Base-by-base conservation (phyloP, 2,329 filamentous ascomycete genomes). In the Cercospora beticola region DNA sequence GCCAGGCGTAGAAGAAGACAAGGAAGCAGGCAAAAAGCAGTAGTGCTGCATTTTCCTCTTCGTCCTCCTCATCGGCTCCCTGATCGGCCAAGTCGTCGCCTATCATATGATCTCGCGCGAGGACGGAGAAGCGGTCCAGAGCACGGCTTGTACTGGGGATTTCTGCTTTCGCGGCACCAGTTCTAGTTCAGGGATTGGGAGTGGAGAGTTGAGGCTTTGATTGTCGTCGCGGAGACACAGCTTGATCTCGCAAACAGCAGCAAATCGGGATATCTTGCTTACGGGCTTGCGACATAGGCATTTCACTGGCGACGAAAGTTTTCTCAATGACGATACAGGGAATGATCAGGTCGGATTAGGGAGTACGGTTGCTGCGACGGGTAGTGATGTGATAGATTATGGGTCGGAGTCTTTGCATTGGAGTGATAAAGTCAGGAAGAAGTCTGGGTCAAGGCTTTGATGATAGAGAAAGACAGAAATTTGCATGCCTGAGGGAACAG, bases 221-320 rank as follows among this genome's bases (percentile, higher is more conserved):
- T 28, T 56, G 18, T 28, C 10, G 3, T n/a, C 9, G 1, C 26
- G 26, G 7, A 26, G 23, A 16, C 21, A 31, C 30, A 31, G 8
- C 30, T 31, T 31, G 30, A 31, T 7, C 30, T 31, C 12, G 30
- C 30, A 10, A 31, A 31, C 30, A 31, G 30, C 33, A 14, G 33
- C 33, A 14, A 36, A 14, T 36, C 10, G 3, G 12, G 12, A 40
- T 14, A 52, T 23, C 12, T 52, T 64, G 63, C 70, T 73, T 71
- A 71, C 72, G 60, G 26, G 43, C 14, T 65, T 60, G 62, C 49
- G 18, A 40, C 0, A 74, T 71, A 85, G 83, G 83, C 80, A 79
- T 49, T 88, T 89, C 72, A 83, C 84, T 1, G 86, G 86, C 54
- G 86, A 89, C 74, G 87, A 89, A 76, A 82, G 83, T 21, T 88